Percentiles rank a stretch among this genome's conserved stretches.
phyloP scores from a whole-genome alignment of 192 early-diverging fungal species.

The Podila epigama region DNA sequence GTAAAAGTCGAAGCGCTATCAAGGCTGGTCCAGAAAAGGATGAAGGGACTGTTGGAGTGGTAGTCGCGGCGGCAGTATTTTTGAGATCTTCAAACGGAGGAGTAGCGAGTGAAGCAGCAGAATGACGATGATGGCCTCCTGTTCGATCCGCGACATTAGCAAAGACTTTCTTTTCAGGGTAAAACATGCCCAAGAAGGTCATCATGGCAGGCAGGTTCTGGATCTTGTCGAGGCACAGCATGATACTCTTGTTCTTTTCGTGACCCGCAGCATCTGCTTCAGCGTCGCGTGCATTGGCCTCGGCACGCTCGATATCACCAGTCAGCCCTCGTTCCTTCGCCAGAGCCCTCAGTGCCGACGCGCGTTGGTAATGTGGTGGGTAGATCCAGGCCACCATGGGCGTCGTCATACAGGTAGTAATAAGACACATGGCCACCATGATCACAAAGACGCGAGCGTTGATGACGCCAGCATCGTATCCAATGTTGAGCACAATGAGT shows the following conservation, averaged over 20 bases:
- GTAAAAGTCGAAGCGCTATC: constrained; percentile 79
- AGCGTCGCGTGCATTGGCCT: not conserved
- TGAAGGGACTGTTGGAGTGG: no score
- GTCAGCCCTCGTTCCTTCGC: constrained; percentile 25
- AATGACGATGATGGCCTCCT: no score
- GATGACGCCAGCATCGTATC: constrained; percentile 84
- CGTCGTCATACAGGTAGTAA: constrained; percentile 89
- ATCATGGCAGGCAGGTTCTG: constrained; percentile 54
- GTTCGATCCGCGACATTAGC: no score
- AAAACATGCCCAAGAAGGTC: constrained; percentile 48
- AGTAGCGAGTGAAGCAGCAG: no score
- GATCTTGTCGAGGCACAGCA: constrained; percentile 46
- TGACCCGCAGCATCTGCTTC: no score
- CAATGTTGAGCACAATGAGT: constrained; percentile 95
- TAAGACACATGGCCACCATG: constrained; percentile 64
- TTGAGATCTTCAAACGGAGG: not conserved
- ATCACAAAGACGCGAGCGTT: constrained; percentile 64
- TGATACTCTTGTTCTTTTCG: constrained; percentile 18
- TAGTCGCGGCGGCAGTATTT: not conserved
- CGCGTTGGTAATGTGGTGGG: constrained; percentile 68
- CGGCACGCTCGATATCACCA: constrained; percentile 9
- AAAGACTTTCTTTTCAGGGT: no score
- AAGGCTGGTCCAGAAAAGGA: constrained; percentile 24
- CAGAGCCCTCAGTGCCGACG: constrained; percentile 10
- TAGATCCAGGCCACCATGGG: constrained; percentile 81